phyloP scores from a whole-genome alignment of 1,284 basidiomycete species.

The Ustilago sp. region DNA sequence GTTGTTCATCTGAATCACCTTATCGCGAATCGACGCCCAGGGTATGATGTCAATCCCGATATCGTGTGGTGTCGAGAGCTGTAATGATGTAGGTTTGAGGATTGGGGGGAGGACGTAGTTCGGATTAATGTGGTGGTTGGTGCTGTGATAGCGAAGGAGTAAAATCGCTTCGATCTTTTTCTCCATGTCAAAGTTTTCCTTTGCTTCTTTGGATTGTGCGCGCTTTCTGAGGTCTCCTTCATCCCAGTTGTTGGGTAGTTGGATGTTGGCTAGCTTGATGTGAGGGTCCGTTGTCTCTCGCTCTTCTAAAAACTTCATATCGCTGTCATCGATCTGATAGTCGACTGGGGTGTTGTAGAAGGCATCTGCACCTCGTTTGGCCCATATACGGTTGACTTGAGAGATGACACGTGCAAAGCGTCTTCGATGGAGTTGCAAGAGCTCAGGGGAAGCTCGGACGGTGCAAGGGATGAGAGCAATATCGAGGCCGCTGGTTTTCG shows the following conservation, averaged over 20 bases:
- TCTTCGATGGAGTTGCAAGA: slow-evolving; percentile 4
- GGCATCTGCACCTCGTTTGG: slow-evolving; percentile 26
- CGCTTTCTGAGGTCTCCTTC: slow-evolving; percentile 30
- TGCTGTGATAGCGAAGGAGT: slow-evolving; percentile 46
- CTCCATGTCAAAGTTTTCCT: slow-evolving; percentile 20
- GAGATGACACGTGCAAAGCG: slow-evolving; percentile 26
- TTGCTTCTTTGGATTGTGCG: neutral
- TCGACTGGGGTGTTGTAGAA: slow-evolving; percentile 27
- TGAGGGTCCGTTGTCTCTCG: slow-evolving; percentile 29
- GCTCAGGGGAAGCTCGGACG: slow-evolving; percentile 6
- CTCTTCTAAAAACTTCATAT: slow-evolving; percentile 28
- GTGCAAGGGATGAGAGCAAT: neutral
- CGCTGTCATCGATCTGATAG: slow-evolving; percentile 29
- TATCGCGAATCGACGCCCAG: slow-evolving; percentile 48
- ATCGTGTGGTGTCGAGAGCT: slow-evolving; percentile 54
- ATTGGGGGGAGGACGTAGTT: slow-evolving; percentile 51
- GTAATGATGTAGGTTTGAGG: slow-evolving; percentile 48
- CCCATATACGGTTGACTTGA: slow-evolving; percentile 42
- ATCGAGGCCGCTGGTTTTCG: slow-evolving; percentile 13
- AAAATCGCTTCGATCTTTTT: slow-evolving; percentile 26
- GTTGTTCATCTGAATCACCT: slow-evolving; percentile 42
- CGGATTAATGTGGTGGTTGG: slow-evolving; percentile 42
- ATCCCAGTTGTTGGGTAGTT: slow-evolving; percentile 41
- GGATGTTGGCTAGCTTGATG: slow-evolving; percentile 27
- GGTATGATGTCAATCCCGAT: slow-evolving; percentile 46